phyloP scores from a whole-genome alignment of 1,284 basidiomycete genomes.

The Cystobasidiaceae sp. region DNA sequence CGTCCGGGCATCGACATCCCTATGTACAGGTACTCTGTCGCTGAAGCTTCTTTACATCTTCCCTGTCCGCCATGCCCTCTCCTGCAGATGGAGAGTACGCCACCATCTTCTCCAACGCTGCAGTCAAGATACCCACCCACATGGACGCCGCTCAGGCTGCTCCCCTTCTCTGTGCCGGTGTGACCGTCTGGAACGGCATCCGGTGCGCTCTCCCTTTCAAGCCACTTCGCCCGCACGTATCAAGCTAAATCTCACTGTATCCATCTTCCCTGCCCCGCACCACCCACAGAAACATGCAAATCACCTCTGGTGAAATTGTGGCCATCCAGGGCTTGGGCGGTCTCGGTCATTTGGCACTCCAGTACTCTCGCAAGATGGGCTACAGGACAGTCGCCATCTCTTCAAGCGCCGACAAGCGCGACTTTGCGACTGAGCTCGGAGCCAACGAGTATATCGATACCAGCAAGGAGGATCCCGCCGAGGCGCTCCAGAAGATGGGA shows the following conservation, averaged over 20 bases:
- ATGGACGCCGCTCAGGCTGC: slow-evolving; percentile 48
- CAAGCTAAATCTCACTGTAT: slow-evolving; percentile 2
- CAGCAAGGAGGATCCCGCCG: slow-evolving; percentile 41
- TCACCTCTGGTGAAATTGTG: slow-evolving; percentile 45
- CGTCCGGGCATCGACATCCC: too few relatives aligned
- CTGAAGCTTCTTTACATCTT: not conserved
- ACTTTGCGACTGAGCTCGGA: slow-evolving; percentile 47
- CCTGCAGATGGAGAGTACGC: slow-evolving; percentile 44
- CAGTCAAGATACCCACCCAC: slow-evolving; percentile 45
- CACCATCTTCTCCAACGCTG: slow-evolving; percentile 46
- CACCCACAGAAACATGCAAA: not conserved
- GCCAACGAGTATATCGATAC: slow-evolving; percentile 47
- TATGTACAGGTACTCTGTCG: too few relatives aligned
- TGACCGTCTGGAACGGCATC: slow-evolving; percentile 47
- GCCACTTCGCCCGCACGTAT: slow-evolving; percentile 39
- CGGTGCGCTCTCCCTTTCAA: too few relatives aligned
- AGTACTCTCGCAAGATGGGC: slow-evolving; percentile 46
- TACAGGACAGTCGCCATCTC: slow-evolving; percentile 47
- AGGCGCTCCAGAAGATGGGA: slow-evolving; percentile 48
- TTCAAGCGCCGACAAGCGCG: slow-evolving; percentile 43
- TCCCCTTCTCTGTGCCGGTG: slow-evolving; percentile 50
- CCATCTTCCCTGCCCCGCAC: too few relatives aligned
- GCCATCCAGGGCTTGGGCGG: slow-evolving; percentile 49
- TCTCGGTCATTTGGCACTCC: slow-evolving; percentile 36
- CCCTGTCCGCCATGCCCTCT: not conserved